Base-by-base conservation (phyloP, 306 rosid species). In the Corylus avellana region DNA sequence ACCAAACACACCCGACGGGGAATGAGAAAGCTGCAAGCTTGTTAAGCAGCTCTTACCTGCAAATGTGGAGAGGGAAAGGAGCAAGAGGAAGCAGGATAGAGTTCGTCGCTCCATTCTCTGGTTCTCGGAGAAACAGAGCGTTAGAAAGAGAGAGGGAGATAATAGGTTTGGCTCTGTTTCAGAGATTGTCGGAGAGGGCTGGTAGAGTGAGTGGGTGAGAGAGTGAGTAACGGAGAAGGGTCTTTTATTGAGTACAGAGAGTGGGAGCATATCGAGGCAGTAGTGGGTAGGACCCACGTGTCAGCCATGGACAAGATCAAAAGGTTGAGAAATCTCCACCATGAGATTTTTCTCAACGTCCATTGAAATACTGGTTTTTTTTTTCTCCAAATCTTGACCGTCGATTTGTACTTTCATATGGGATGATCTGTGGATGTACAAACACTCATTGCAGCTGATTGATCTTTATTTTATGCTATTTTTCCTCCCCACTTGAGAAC, bases 101-200 rank as follows among this genome's bases (percentile, higher is more conserved):
- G 81, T 46, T 66, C 61, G 72, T 7, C 18, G 82, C 39, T 84
- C 84, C 97, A 90, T 85, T 73, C 77, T 84, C 87, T 75, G 89
- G 42, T 73, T 74, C 77, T 55, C 48, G 1, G 62, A 46, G 76
- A 77, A 85, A 82, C 84, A 79, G 89, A 84, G 78, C 72, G 32
- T 2, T 22, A 22, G 25, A 22, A 51, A 12, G 77, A 12, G 77
- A n/a, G 53, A n/a, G 59, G 5, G 2, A 42, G 7, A 39, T 3
- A 5, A 42, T 13, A 7, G 20, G 62, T 51, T 74, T 20, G 37
- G 8, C 63, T 54, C 61, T 67, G 75, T 10, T 71, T 71, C 11
- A 29, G 83, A 49, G 62, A 8, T 63, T n/a, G 81, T 35, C 3
- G 39, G 66, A 44, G 72, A 17, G 68, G 57, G 79, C 46, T 54